phyloP scores from a whole-genome alignment of 495 filamentous ascomycete species.

The Talaromyces ruber region DNA sequence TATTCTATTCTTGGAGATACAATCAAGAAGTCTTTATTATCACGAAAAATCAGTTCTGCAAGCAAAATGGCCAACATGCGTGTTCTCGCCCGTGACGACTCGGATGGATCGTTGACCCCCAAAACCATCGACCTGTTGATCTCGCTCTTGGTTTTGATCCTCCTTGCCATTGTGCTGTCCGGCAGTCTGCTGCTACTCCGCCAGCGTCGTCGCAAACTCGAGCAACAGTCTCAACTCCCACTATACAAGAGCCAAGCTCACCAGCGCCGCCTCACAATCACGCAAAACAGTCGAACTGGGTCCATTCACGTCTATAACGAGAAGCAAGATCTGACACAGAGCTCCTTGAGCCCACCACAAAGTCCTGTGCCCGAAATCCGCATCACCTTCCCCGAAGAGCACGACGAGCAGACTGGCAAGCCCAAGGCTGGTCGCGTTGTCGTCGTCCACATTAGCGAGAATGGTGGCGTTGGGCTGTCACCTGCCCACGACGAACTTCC shows the following conservation, averaged over 20 bases:
- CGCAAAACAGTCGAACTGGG: constrained; percentile 46
- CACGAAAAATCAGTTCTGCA: not conserved
- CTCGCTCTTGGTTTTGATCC: constrained; percentile 65
- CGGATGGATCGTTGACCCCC: constrained; percentile 34
- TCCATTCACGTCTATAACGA: constrained; percentile 69
- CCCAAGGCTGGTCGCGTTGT: constrained; percentile 79
- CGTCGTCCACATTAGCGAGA: constrained; percentile 87
- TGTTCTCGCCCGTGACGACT: constrained; percentile 43
- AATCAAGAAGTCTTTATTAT: not conserved
- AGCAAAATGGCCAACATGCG: constrained; percentile 34
- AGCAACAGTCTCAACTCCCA: constrained; percentile 42
- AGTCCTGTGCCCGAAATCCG: constrained; percentile 94
- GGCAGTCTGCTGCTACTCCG: constrained; percentile 63
- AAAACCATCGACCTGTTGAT: constrained; percentile 69
- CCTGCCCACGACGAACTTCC: constrained; percentile 77
- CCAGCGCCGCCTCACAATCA: constrained; percentile 62
- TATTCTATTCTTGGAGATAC: not conserved
- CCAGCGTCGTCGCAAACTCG: constrained; percentile 46
- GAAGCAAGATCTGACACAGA: constrained; percentile 61
- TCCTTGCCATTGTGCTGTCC: constrained; percentile 57
- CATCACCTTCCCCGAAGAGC: constrained; percentile 97
- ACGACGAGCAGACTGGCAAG: constrained; percentile 64
- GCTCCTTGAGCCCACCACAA: constrained; percentile 63
- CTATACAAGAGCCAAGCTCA: constrained; percentile 46
- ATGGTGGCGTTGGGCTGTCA: constrained; percentile 74